Percentiles rank a stretch among this genome's conserved stretches.
phyloP scores from a whole-genome alignment of 1,139 yeast genomes.

The Ogataea hybrid region DNA sequence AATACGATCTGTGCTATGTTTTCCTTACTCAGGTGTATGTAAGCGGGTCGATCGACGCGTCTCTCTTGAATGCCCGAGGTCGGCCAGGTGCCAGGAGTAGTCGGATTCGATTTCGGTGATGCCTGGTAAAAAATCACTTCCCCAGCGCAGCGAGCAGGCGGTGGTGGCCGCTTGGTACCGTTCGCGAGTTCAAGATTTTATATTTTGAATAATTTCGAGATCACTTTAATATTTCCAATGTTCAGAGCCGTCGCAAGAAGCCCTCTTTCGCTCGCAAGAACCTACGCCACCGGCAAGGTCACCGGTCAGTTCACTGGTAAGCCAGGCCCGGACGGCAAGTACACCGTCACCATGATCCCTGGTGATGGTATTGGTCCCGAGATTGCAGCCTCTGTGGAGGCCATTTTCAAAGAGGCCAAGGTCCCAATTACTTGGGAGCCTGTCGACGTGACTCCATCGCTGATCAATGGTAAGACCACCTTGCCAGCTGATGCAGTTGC shows the following conservation, averaged over 20 bases:
- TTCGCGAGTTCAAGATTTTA: background rate
- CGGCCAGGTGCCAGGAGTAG: constrained; percentile 13
- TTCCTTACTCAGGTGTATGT: too few relatives aligned
- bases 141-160: constrained; percentile 1
- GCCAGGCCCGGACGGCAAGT: constrained; percentile 68
- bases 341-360: constrained; percentile 92
- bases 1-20: too few relatives aligned
- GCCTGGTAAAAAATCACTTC: background rate
- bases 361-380: constrained; percentile 99
- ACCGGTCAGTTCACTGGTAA: constrained; percentile 60
- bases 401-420: constrained; percentile 86
- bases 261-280: constrained; percentile 27
- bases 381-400: constrained; percentile 89
- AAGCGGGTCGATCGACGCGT: constrained; percentile 7
- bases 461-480: constrained; percentile 91
- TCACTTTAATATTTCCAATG: constrained; percentile 16
- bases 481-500: constrained; percentile 91
- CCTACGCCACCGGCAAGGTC: constrained; percentile 36
- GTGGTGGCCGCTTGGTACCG: background rate
- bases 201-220: constrained; percentile 5
- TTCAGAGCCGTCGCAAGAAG: constrained; percentile 21
- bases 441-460: constrained; percentile 91
- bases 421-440: constrained; percentile 98
- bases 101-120: constrained; percentile 17
- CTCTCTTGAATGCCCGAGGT: constrained; percentile 5